phyloP scores from a whole-genome alignment of 306 rosid genomes.

The Delonix regia region DNA sequence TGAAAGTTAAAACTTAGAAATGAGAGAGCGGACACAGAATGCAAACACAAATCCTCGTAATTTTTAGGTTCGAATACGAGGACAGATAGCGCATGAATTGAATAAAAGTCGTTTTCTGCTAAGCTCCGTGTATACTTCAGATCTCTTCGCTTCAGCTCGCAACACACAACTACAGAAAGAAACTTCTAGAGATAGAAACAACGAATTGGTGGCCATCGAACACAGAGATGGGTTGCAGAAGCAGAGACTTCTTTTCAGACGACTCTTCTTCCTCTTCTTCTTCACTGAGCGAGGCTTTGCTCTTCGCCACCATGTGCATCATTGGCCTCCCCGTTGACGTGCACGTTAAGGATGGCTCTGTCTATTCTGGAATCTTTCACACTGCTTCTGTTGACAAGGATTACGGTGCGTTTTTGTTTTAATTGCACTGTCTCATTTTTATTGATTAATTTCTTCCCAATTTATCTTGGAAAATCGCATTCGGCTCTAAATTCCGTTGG shows the following conservation, averaged over 20 bases:
- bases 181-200: conserved; percentile 17
- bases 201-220: conserved; percentile 2
- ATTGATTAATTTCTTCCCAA: neutral
- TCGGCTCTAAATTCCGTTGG: conserved; percentile 5
- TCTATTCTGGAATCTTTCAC: conserved; percentile 86
- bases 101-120: neutral
- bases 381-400: conserved; percentile 62
- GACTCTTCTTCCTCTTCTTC: conserved; percentile 36
- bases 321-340: conserved; percentile 83
- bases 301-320: conserved; percentile 73
- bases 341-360: conserved; percentile 79
- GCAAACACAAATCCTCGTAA: neutral
- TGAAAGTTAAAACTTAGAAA: neutral
- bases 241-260: conserved; percentile 44
- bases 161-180: conserved; percentile 13
- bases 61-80: neutral
- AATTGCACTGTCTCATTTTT: conserved; percentile 8
- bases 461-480: conserved; percentile 12
- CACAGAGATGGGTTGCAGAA: conserved; percentile 58
- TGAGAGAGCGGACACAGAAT: neutral
- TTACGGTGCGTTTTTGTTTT: conserved; percentile 51
- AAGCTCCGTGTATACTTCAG: neutral
- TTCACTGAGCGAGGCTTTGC: conserved; percentile 63
- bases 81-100: neutral
- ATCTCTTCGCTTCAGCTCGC: conserved; percentile 26